Evolutionary conservation across 306 rosid genomes (phyloP).

Genomic region (Castanea sativa): DNA sequence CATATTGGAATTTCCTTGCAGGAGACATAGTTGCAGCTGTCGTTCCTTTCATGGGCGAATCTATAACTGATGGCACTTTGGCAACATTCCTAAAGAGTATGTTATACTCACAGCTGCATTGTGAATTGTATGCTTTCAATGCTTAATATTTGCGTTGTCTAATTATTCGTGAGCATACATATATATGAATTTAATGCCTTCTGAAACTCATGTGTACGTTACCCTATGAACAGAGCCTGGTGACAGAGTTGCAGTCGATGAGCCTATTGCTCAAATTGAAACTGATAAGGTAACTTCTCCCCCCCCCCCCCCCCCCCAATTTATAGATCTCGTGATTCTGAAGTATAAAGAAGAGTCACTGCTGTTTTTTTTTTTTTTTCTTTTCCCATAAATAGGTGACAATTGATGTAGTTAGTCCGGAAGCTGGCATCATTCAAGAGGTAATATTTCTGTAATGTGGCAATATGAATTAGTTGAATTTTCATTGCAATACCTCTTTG

Average conservation of each 20-base stretch:
- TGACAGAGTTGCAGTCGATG: constrained; percentile 68
- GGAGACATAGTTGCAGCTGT: constrained; percentile 69
- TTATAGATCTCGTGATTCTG: not conserved
- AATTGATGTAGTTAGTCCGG: constrained; percentile 79
- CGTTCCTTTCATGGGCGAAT: constrained; percentile 82
- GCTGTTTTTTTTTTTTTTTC: not conserved
- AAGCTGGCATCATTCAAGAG: constrained; percentile 69
- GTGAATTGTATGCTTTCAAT: not conserved
- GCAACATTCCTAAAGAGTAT: constrained; percentile 77
- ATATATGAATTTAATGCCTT: constrained; percentile 3
- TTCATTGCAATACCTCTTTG: not conserved
- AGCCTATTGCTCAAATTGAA: constrained; percentile 80
- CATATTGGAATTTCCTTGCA: constrained; percentile 12
- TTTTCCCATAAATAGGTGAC: constrained; percentile 54
- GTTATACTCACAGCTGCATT: constrained; percentile 8
- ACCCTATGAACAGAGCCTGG: constrained; percentile 58
- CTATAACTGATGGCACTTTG: constrained; percentile 74
- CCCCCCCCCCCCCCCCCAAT: not conserved
- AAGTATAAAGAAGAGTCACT: not conserved
- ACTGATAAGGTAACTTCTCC: constrained; percentile 67
- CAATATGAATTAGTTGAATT: not conserved
- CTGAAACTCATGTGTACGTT: constrained; percentile 1
- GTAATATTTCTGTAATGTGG: constrained; percentile 31
- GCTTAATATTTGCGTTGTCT: constrained; percentile 11
- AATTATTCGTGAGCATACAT: not conserved